phyloP scores from a whole-genome alignment of 2,329 filamentous ascomycete genomes.

The Penicillium janthinellum region DNA sequence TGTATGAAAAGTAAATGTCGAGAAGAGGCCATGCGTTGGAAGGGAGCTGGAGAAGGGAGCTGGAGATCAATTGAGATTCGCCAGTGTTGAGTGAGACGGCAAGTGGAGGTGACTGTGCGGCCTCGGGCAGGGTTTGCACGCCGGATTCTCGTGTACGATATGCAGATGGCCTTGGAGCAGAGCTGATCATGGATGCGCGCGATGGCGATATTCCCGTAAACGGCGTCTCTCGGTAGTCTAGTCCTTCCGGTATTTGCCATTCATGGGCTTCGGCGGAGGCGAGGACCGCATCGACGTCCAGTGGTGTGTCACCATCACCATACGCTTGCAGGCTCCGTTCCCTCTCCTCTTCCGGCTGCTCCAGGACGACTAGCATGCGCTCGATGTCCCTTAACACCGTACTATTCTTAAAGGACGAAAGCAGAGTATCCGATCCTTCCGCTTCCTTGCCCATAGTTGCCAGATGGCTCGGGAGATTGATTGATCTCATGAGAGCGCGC shows the following conservation, averaged over 20 bases:
- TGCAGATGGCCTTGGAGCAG: conserved; percentile 12
- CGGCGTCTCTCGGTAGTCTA: conserved; percentile 23
- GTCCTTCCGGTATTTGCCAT: conserved; percentile 37
- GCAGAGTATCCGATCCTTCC: conserved; percentile 58
- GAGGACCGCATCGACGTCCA: conserved; percentile 35
- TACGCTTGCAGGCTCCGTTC: conserved; percentile 31
- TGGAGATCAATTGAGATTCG: conserved; percentile 13
- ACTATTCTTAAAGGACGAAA: conserved; percentile 65
- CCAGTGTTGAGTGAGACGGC: conserved; percentile 3
- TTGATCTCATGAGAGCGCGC: conserved; percentile 55
- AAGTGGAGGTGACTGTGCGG: conserved; percentile 6
- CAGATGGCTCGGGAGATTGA: conserved; percentile 42
- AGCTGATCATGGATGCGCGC: conserved; percentile 23
- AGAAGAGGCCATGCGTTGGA: conserved; percentile 56
- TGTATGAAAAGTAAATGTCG: conserved; percentile 74
- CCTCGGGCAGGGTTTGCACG: conserved; percentile 27
- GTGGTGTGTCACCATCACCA: conserved; percentile 30
- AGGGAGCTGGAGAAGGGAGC: conserved; percentile 54
- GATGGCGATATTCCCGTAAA: conserved; percentile 30
- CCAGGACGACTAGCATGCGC: conserved; percentile 55
- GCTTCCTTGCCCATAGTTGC: conserved; percentile 42
- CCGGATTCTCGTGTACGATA: conserved; percentile 30
- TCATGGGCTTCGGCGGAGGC: conserved; percentile 34
- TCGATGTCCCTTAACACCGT: conserved; percentile 65
- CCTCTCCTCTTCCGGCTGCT: conserved; percentile 42